Evolutionary conservation across 164 flowering plant species (phyloP).

Genomic region (Dillenia suffruticosa): DNA sequence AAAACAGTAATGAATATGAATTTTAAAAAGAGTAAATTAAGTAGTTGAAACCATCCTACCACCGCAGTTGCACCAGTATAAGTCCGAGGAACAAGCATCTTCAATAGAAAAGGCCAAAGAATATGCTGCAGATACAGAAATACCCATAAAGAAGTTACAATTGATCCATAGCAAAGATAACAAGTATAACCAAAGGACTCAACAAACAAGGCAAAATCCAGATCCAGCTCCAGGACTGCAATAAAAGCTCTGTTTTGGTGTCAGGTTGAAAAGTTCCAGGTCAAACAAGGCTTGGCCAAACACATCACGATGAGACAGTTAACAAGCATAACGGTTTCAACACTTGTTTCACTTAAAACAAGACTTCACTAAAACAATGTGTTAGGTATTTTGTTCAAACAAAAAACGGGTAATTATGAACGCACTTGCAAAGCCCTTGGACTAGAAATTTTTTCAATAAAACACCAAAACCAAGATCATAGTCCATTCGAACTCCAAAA

Average conservation of each 20-base stretch:
- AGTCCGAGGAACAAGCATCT: constrained; percentile 75
- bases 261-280: no score
- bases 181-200: neutral
- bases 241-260: no score
- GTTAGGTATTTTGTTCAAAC: no score
- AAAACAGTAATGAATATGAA: neutral
- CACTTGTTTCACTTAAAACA: no score
- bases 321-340: no score
- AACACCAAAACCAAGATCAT: neutral
- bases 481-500: neutral
- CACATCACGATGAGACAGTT: no score
- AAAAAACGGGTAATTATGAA: no score
- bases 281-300: no score
- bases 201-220: neutral
- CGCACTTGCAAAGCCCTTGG: no score
- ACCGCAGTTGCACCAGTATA: constrained; percentile 89
- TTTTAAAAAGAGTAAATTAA: neutral
- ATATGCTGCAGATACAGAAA: constrained; percentile 46
- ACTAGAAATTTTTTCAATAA: no score
- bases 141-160: neutral
- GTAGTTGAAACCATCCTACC: constrained; percentile 29
- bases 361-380: no score
- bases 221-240: no score
- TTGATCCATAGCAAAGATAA: neutral
- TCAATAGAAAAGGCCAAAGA: constrained; percentile 94